Evolutionary conservation across 148 eudicot species (phyloP).

Genomic region (Spergularia marina): DNA sequence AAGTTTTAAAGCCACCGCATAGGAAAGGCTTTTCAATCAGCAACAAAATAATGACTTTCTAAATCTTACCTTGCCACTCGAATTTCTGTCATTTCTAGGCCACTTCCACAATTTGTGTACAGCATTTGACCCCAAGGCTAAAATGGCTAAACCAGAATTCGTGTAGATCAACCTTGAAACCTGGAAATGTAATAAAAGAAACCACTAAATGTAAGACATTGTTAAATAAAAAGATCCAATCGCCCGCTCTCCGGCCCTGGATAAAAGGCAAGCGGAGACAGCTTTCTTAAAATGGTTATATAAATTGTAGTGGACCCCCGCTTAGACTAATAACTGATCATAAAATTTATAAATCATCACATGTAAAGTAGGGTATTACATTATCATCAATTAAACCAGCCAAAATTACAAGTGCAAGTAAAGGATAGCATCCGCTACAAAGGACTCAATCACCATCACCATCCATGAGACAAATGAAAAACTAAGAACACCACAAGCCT

Average conservation of each 20-base stretch:
- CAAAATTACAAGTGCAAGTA: too few species aligned
- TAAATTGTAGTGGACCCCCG: too few species aligned
- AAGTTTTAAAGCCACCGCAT: conserved; percentile 10
- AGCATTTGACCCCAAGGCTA: conserved; percentile 76
- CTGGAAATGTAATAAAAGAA: conserved; percentile 33
- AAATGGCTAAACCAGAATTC: conserved; percentile 70
- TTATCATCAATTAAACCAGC: too few species aligned
- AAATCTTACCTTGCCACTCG: conserved; percentile 56
- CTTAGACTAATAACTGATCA: too few species aligned
- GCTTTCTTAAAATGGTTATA: too few species aligned
- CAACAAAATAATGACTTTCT: not conserved
- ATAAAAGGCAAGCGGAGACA: too few species aligned
- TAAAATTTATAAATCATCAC: too few species aligned
- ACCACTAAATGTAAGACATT: not conserved
- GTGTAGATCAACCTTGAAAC: conserved; percentile 81
- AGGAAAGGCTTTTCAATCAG: not conserved
- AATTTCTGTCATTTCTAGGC: conserved; percentile 66
- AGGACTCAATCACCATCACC: too few species aligned
- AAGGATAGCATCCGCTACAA: too few species aligned
- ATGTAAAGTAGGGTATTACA: too few species aligned
- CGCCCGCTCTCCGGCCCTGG: too few species aligned
- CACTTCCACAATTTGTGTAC: conserved; percentile 89
- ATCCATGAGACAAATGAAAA: too few species aligned
- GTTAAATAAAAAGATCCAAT: not conserved
- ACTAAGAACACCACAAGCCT: not conserved